A percentile compares a stretch with the other conserved stretches of the same genome.
phyloP scores from a whole-genome alignment of 1,284 basidiomycete genomes.

The Cryptococcus depauperatus region DNA sequence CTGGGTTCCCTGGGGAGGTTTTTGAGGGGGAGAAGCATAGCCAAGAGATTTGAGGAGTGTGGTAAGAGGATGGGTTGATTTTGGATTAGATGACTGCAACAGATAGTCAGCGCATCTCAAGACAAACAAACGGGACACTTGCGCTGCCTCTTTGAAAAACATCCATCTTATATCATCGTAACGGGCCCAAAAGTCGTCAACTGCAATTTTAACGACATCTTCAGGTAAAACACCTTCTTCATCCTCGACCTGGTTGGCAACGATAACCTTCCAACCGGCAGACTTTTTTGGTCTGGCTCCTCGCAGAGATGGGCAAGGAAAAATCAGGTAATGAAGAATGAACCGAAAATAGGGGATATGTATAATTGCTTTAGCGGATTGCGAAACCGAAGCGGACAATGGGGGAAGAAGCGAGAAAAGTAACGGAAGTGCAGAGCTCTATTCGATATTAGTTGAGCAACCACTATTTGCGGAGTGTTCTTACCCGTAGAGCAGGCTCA shows the following conservation, averaged over 20 bases:
- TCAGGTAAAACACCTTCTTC: slow-evolving; percentile 52
- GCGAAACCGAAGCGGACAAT: slow-evolving; percentile 55
- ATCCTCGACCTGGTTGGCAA: slow-evolving; percentile 26
- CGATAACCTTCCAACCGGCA: slow-evolving; percentile 13
- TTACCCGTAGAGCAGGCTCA: slow-evolving; percentile 56
- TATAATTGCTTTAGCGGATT: slow-evolving; percentile 22
- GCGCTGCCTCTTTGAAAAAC: slow-evolving; percentile 79
- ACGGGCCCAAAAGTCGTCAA: slow-evolving; percentile 45
- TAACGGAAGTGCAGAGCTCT: slow-evolving; percentile 51
- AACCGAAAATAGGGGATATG: slow-evolving; percentile 39
- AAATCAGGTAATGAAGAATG: slow-evolving; percentile 33
- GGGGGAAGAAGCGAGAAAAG: slow-evolving; percentile 73
- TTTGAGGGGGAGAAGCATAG: slow-evolving; percentile 65
- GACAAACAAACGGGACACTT: slow-evolving; percentile 18
- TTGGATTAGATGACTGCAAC: slow-evolving; percentile 1
- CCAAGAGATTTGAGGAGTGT: slow-evolving; percentile 58
- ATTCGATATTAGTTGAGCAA: neutral
- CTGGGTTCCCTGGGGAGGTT: slow-evolving; percentile 69
- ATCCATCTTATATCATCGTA: slow-evolving; percentile 79
- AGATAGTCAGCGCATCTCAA: neutral
- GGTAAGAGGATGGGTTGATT: slow-evolving; percentile 3
- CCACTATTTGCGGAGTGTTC: slow-evolving; percentile 20
- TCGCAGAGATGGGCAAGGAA: slow-evolving; percentile 32
- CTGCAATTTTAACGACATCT: slow-evolving; percentile 51
- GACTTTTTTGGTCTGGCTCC: slow-evolving; percentile 34